These are phyloP conservation scores for Geum urbanum DNA, from an alignment of 306 rosid species.

Conservation along the genomic window DNA sequence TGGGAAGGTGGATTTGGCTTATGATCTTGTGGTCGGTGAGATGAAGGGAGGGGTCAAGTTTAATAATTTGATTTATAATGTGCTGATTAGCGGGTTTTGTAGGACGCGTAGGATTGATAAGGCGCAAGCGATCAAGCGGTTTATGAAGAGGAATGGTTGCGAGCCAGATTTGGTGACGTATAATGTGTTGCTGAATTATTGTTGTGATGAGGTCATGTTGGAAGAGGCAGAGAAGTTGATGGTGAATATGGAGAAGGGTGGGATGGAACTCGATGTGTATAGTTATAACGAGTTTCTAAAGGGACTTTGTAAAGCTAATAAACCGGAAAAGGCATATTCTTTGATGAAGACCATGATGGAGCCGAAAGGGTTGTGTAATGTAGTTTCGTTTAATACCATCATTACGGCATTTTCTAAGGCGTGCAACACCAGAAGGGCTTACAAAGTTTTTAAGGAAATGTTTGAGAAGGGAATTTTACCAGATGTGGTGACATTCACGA, in stretches of 20 bases:
- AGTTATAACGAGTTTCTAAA: constrained; percentile 77
- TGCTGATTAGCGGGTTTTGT: constrained; percentile 78
- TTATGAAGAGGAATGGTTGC: constrained; percentile 67
- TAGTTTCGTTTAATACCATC: constrained; percentile 75
- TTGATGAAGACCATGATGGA: constrained; percentile 61
- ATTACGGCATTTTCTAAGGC: constrained; percentile 61
- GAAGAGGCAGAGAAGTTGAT: constrained; percentile 61
- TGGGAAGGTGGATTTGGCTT: constrained; percentile 80
- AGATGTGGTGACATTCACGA: constrained; percentile 69
- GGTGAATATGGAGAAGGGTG: constrained; percentile 59
- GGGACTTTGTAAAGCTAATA: constrained; percentile 59
- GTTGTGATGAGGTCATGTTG: constrained; percentile 66
- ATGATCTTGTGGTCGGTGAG: constrained; percentile 61
- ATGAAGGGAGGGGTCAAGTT: constrained; percentile 53
- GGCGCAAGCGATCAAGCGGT: constrained; percentile 59
- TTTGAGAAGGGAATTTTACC: constrained; percentile 59
- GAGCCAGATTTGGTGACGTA: constrained; percentile 80
- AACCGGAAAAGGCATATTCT: constrained; percentile 63
- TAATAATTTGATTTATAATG: constrained; percentile 52
- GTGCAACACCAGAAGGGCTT: constrained; percentile 47
- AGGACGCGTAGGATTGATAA: constrained; percentile 56
- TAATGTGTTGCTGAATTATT: constrained; percentile 71
- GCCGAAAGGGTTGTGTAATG: constrained; percentile 57
- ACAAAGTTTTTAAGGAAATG: constrained; percentile 76
- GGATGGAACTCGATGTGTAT: constrained; percentile 66